phyloP scores from a whole-genome alignment of 768 basidiomycete species.

The Russula emetica region DNA sequence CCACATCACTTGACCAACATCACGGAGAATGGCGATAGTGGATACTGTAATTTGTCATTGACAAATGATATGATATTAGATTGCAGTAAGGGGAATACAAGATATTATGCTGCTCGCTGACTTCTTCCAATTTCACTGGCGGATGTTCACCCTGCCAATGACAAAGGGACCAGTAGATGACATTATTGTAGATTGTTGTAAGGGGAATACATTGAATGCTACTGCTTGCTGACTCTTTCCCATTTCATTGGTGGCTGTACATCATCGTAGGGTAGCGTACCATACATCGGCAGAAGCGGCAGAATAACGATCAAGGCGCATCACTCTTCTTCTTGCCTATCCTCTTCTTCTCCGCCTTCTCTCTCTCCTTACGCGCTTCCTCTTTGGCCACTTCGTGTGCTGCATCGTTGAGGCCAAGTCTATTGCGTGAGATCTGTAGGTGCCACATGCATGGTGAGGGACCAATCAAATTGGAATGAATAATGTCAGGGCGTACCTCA shows the following conservation, averaged over 20 bases:
- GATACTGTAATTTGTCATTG: not conserved
- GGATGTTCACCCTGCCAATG: not conserved
- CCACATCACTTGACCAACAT: too few species aligned
- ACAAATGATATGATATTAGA: too few species aligned
- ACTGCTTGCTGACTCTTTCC: not conserved
- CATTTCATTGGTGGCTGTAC: not conserved
- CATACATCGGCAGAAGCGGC: not conserved
- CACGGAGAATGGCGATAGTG: not conserved
- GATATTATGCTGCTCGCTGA: too few species aligned
- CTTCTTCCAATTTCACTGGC: not conserved
- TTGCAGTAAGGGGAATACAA: not conserved
- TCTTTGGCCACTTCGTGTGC: constrained; percentile 78
- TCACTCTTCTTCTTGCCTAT: constrained; percentile 37
- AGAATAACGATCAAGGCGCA: not conserved
- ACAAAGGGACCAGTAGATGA: not conserved
- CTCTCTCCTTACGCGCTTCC: constrained; percentile 51
- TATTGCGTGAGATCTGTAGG: constrained; percentile 81
- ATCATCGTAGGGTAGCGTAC: not conserved
- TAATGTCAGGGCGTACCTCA: constrained; percentile 50
- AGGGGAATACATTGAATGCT: not conserved
- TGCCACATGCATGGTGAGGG: not conserved
- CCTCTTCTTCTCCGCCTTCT: constrained; percentile 53
- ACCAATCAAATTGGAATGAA: constrained; percentile 9
- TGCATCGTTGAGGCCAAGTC: constrained; percentile 82
- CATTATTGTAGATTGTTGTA: not conserved